These are phyloP conservation scores for Fusarium sp. DNA, from an alignment of 2,329 filamentous ascomycete genomes.

Conservation along the genomic window DNA sequence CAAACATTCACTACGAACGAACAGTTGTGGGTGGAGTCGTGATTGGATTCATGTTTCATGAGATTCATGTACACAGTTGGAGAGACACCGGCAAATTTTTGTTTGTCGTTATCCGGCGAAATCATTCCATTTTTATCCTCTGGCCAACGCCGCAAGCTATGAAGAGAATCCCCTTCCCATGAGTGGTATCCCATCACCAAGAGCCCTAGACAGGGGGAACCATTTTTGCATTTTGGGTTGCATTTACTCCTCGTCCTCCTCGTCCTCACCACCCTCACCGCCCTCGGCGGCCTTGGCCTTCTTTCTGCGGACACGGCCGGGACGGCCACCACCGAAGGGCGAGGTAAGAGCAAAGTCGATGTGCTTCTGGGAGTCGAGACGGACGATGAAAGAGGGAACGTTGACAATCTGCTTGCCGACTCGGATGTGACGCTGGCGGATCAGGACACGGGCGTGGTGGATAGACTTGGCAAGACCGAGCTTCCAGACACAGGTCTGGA, in stretches of 20 bases:
- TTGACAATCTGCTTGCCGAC: conserved; percentile 99
- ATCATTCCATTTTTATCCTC: conserved; percentile 63
- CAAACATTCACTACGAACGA: conserved; percentile 25
- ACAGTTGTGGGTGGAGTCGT: conserved; percentile 13
- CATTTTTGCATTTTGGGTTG: conserved; percentile 51
- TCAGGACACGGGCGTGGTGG: conserved; percentile 99
- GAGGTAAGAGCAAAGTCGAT: conserved; percentile 99
- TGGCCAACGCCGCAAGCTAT: conserved; percentile 67
- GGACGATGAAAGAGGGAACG: conserved; percentile 99
- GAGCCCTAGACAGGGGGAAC: conserved; percentile 50
- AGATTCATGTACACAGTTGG: conserved; percentile 47
- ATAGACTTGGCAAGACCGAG: conserved; percentile 99
- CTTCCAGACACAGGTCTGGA: conserved; percentile 99
- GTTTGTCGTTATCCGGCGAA: conserved; percentile 51
- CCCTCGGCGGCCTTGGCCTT: conserved; percentile 97
- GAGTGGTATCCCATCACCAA: conserved; percentile 54
- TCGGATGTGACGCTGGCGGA: conserved; percentile 99
- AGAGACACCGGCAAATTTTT: conserved; percentile 38
- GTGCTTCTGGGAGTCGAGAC: conserved; percentile 99
- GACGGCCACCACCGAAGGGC: conserved; percentile 96
- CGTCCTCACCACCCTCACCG: conserved; percentile 82
- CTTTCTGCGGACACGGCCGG: conserved; percentile 99
- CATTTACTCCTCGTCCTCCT: conserved; percentile 84
- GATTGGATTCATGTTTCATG: conserved; percentile 42
- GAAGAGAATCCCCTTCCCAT: conserved; percentile 59